Base-by-base conservation (phyloP, 2,329 filamentous ascomycete genomes). In the Basipetospora chlamydospora region DNA sequence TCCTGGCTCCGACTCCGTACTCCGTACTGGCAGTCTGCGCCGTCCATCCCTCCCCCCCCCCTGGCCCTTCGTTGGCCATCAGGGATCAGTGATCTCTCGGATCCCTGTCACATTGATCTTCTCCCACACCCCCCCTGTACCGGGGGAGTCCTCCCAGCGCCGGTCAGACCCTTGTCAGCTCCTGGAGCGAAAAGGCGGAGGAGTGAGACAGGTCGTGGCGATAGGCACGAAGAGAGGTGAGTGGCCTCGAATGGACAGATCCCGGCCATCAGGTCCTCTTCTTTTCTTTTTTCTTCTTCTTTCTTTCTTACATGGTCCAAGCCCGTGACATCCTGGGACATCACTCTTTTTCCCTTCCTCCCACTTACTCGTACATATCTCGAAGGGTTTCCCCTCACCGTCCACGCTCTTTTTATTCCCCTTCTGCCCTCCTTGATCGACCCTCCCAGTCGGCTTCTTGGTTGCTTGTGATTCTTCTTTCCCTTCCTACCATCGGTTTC, bases 281-380 rank as follows among this genome's bases (percentile, higher is more conserved):
- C n/a, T 11, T 31, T 17, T 33, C 30, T 39, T 33, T n/a, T n/a
- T n/a, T n/a, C n/a, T n/a, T n/a, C n/a, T n/a, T n/a, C n/a, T n/a
- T n/a, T n/a, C n/a, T n/a, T n/a, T n/a, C n/a, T n/a, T n/a, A n/a
- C n/a, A n/a, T n/a, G n/a, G n/a, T n/a, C n/a, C n/a, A 30, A 11
- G n/a, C 17, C 37, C 26, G 6, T n/a, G 13, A 6, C 11, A 29
- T 25, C 31, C 37, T 20, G 20, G 37, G 23, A n/a, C n/a, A n/a
- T n/a, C 26, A 21, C 10, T 11, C 20, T 30, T 34, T 18, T 12
- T 34, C 21, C 15, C 26, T 33, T 13, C 21, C 11, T n/a, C n/a
- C n/a, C n/a, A n/a, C n/a, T n/a, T n/a, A n/a, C 26, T 28, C 31
- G 7, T 38, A 33, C 29, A 33, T 38, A 38, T 38, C 36, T 33